Base-by-base conservation (phyloP, 2,329 filamentous ascomycete species). In the Aspergillus tubingensis region DNA sequence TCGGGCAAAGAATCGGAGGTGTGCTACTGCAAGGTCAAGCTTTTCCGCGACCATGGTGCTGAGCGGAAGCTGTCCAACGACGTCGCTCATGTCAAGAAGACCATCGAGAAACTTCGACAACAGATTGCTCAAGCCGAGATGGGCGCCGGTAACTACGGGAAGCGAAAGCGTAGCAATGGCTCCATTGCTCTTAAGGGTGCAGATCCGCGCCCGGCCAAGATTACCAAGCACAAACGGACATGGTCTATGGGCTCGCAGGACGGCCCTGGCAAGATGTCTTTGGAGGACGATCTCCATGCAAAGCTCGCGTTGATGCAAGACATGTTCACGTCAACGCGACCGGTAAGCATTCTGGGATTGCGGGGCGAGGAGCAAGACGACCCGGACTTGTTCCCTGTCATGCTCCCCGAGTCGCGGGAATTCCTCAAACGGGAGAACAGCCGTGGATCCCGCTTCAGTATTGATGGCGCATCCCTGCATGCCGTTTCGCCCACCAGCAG, bases 31-130 rank as follows among this genome's bases (percentile, higher is more conserved):
- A 97, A 96, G 77, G 94, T 97, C 62, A 98, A 98, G 76, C 86
- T 98, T 2, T 98, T 98, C 82, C 87, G 94, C 64, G 94, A 98
- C 72, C 95, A 98, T 70, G 94, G 94, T 23, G 95, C 95, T 0
- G 94, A 98, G 76, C 87, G 94, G 54, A 98, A 98, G 74, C 83
- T 98, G 1, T 93, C 93, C 15, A 98, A 98, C 72, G 94, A 98
- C 68, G 86, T 97, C 8, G 91, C 91, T 0, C 94, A 98, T 70
- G 91, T 98, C 65, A 96, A 96, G 77, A 98, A 97, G 79, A 91
- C 90, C 0, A 97, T 98, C 68, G 94, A 97, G 72, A 98, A 97
- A 77, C 80, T 97, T 50, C 96, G 96, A 76, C 92, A 96, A 72
- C 94, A 97, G 71, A 95, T 97, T 62, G 83, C 89, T 0, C 92